Base-by-base conservation (phyloP, 2,329 filamentous ascomycete genomes). In the Sporothrix inflata region DNA sequence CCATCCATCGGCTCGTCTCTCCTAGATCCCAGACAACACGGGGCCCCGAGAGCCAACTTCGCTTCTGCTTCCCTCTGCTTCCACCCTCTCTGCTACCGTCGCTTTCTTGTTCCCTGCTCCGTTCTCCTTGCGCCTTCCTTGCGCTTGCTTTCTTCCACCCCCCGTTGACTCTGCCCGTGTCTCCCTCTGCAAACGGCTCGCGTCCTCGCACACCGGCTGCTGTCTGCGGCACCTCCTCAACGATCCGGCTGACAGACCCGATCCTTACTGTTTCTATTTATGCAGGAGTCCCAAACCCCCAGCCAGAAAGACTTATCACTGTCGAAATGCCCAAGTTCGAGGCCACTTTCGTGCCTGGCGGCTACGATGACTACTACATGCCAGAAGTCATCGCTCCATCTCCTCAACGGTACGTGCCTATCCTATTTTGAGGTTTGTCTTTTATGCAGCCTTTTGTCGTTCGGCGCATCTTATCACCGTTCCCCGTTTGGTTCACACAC, bases 291-390 rank as follows among this genome's bases (percentile, higher is more conserved):
- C n/a, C 45, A 34, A 65, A 49, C 8, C n/a, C 61, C 19, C 40
- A 27, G 19, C 53, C 61, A 38, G 42, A 24, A 21, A 53, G 24
- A 27, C 75, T 76, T 75, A 77, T 78, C 75, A 78, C 77, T 72
- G 73, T 76, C 79, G 79, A 82, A 74, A 83, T 83, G 81, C 79
- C 82, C 76, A 78, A 82, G 73, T 77, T 88, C 73, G 85, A 84
- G 76, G 86, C 86, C 71, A 88, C 86, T 45, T 88, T 88, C 78
- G 85, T 87, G 73, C 86, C 86, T 42, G 84, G 86, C 72, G 86
- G 85, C 72, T 82, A 82, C 69, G 86, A 88, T 76, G 86, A 88
- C 79, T 88, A 86, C 78, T 86, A 85, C 77, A 86, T 88, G 84
- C 86, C 86, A 73, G 86, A 88, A 77, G 86, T 88, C 74, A 79